These are phyloP conservation scores for Emericellopsis cladophorae DNA, from an alignment of 2,329 filamentous ascomycete species.

Conservation along the genomic window DNA sequence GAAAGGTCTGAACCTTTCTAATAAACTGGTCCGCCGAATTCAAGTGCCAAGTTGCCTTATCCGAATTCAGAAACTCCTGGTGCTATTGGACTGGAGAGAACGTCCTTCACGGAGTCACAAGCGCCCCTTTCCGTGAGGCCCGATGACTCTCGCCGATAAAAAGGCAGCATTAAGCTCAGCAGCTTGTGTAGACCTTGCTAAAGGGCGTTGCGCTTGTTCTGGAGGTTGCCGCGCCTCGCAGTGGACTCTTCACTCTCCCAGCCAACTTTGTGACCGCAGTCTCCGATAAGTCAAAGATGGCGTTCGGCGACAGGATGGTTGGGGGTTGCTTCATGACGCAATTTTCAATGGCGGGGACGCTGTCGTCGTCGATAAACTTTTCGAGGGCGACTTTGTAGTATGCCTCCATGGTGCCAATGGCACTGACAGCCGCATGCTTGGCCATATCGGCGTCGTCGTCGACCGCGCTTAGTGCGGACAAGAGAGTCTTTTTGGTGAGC, in stretches of 20 bases:
- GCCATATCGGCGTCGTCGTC: conserved; percentile 17
- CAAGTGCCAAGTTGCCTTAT: too few species aligned
- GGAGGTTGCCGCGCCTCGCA: not conserved
- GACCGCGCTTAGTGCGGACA: not conserved
- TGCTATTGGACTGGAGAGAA: too few species aligned
- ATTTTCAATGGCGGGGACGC: conserved; percentile 16
- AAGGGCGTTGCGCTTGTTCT: not conserved
- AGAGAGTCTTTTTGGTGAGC: conserved; percentile 6
- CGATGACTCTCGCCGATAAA: too few species aligned
- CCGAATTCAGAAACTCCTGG: too few species aligned
- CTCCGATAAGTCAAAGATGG: conserved; percentile 6
- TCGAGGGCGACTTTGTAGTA: conserved; percentile 23
- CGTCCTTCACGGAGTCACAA: too few species aligned
- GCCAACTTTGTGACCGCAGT: conserved; percentile 4
- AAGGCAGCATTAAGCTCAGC: not conserved
- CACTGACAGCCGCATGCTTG: conserved; percentile 13
- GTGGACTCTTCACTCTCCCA: conserved; percentile 2
- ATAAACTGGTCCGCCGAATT: too few species aligned
- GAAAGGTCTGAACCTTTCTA: too few species aligned
- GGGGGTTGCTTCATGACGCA: conserved; percentile 14
- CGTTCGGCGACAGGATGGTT: conserved; percentile 7
- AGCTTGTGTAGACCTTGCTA: not conserved
- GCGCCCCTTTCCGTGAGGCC: too few species aligned
- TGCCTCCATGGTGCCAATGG: conserved; percentile 21
- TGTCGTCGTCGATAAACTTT: conserved; percentile 18